Evolutionary conservation across 164 flowering plant species (phyloP).

Genomic region (Chimonanthus salicifolius): DNA sequence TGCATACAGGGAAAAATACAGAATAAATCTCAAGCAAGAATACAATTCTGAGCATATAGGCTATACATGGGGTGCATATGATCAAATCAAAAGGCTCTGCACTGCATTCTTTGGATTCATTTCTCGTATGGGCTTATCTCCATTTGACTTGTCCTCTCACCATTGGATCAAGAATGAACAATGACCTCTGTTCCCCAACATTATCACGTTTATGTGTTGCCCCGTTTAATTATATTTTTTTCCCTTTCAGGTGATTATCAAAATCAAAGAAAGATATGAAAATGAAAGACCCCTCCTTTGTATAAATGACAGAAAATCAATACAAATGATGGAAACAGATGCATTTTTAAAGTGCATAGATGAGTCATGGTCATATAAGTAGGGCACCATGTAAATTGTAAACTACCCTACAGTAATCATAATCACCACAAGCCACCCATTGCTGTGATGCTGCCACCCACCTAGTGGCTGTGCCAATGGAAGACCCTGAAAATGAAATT

Average conservation of each 20-base stretch:
- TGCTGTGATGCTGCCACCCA: constrained; percentile 2
- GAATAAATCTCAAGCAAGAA: too few species aligned
- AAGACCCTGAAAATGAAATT: constrained; percentile 7
- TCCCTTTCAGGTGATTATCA: neutral
- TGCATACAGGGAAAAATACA: too few species aligned
- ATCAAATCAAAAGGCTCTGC: too few species aligned
- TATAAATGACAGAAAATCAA: neutral
- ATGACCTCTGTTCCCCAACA: constrained; percentile 12
- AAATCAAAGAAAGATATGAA: neutral
- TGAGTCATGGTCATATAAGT: constrained; percentile 8
- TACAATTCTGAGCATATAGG: too few species aligned
- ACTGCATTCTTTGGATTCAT: too few species aligned
- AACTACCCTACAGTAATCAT: neutral
- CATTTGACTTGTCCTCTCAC: too few species aligned
- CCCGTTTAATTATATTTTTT: neutral
- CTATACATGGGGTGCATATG: too few species aligned
- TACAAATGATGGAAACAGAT: neutral
- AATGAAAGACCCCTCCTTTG: neutral
- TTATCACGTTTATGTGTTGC: neutral
- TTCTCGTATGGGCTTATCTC: too few species aligned
- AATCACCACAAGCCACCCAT: neutral
- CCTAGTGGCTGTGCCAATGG: neutral
- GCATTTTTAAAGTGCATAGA: constrained; percentile 3
- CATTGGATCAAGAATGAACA: neutral
- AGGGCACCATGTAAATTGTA: neutral